Percentiles rank a stretch among this genome's conserved stretches.
These are phyloP conservation scores for Tuber indicum DNA, from an alignment of 495 filamentous ascomycete genomes.

Conservation along the genomic window DNA sequence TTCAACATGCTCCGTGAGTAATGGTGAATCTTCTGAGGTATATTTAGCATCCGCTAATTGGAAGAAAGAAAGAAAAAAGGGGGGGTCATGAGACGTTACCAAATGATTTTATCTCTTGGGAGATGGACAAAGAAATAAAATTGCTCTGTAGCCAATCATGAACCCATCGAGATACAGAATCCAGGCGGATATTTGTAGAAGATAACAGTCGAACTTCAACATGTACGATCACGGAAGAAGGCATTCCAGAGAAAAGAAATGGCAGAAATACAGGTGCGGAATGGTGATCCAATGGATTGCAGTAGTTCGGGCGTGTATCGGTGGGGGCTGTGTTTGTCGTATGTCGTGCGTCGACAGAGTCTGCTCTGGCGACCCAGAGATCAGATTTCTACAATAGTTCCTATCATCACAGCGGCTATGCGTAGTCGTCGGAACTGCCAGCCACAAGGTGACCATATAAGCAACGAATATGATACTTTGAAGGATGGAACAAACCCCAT, in stretches of 20 bases:
- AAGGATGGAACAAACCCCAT: neutral
- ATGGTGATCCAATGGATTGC: neutral
- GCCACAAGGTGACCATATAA: neutral
- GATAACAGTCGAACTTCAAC: constrained; percentile 34
- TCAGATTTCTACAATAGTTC: neutral
- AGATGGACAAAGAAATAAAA: constrained; percentile 33
- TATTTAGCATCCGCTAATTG: constrained; percentile 4
- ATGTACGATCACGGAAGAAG: constrained; percentile 20
- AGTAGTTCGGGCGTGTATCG: neutral
- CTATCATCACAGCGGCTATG: neutral
- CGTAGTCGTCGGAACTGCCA: neutral
- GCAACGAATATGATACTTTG: neutral
- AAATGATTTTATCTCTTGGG: constrained; percentile 34
- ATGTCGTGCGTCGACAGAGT: neutral
- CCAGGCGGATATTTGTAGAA: constrained; percentile 17
- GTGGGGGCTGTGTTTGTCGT: neutral
- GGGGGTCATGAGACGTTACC: constrained; percentile 9
- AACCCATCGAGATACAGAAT: constrained; percentile 29
- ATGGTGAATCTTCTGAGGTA: constrained; percentile 17
- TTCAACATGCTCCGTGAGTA: constrained; percentile 32
- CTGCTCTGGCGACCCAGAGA: neutral
- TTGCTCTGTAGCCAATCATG: constrained; percentile 32
- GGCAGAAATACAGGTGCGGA: neutral
- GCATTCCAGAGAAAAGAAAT: neutral
- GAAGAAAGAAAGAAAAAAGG: neutral